phyloP scores from a whole-genome alignment of 495 filamentous ascomycete species.

The Penicillium flavigenum region DNA sequence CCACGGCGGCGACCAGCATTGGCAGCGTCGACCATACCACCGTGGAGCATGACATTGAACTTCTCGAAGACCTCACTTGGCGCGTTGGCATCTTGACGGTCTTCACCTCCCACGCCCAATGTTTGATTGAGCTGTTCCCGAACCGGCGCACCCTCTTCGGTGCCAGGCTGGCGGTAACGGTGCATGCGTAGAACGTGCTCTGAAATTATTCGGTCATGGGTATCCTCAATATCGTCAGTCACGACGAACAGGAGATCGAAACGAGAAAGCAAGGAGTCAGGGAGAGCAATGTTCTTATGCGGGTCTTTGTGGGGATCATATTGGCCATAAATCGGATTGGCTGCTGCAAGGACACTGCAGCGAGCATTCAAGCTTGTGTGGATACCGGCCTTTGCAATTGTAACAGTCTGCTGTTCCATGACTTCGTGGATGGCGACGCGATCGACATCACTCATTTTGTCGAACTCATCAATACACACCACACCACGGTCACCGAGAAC shows the following conservation, averaged over 20 bases:
- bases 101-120: constrained; percentile 84
- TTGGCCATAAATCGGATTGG: constrained; percentile 97
- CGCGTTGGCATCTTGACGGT: constrained; percentile 66
- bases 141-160: constrained; percentile 93
- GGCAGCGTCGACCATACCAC: constrained; percentile 64
- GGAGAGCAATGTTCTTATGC: constrained; percentile 96
- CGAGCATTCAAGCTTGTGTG: constrained; percentile 97
- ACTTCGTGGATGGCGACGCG: constrained; percentile 99
- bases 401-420: constrained; percentile 99
- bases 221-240: constrained; percentile 96
- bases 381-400: constrained; percentile 97
- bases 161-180: constrained; percentile 88
- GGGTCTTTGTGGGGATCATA: constrained; percentile 99
- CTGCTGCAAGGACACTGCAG: constrained; percentile 94
- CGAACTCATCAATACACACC: constrained; percentile 99
- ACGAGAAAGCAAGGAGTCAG: constrained; percentile 95
- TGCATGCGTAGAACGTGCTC: constrained; percentile 99
- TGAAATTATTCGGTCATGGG: constrained; percentile 84
- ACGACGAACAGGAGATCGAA: constrained; percentile 99
- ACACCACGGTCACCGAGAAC: constrained; percentile 96
- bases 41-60: constrained; percentile 93
- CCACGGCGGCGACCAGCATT: constrained; percentile 65
- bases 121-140: constrained; percentile 83
- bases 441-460: constrained; percentile 99
- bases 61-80: constrained; percentile 94